Evolutionary conservation across 805 yeast genomes (phyloP), one percentile per base, ranked within the genome.

Genomic region (Starmerella vitae): DNA sequence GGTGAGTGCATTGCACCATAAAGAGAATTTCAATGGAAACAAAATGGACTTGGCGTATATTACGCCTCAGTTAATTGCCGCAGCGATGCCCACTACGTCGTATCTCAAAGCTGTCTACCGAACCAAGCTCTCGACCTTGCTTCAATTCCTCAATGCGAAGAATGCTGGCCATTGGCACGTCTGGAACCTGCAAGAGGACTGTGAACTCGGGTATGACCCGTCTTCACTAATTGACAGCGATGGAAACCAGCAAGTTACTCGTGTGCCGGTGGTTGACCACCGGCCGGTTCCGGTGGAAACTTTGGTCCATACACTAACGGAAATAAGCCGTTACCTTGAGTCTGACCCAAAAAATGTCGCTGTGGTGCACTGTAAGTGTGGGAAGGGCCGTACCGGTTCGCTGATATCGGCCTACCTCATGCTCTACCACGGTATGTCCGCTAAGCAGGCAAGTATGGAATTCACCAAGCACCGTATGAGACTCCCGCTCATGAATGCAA

Each of bases 341-440:
- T 30, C 31, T 13, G 47, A 56, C 17, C 49, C 59, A 0, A 42
- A 58, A 0, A 66, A 69, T 39, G 74, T 78, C 2, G 85, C 81
- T 0, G 66, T 81, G 0, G 57, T 88, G 6, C 96, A 88, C 55
- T 88, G 97, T 55, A 76, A 79, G 52, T 81, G 82, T 47, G 97
- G 97, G 0, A 85, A 84, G 58, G 97, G 97, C 0, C 63, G 97
- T 20, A 77, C 94, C 0, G 96, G 97, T 0, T 68, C 85, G 1
- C 59, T 83, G 1, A 70, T 71, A 5, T 72, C 81, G 43, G 82
- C 85, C 0, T 79, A 74, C 52, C 56, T 86, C 45, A 76, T 85
- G 71, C 65, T 64, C 37, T 54, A 58, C 36, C 55, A 56, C 25
- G 59, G 59, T 2, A 39, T 64, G 38, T 44, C 65, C 0, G 61